Base-by-base conservation (phyloP, 805 yeast species). In the Kodamaea sagamina region DNA sequence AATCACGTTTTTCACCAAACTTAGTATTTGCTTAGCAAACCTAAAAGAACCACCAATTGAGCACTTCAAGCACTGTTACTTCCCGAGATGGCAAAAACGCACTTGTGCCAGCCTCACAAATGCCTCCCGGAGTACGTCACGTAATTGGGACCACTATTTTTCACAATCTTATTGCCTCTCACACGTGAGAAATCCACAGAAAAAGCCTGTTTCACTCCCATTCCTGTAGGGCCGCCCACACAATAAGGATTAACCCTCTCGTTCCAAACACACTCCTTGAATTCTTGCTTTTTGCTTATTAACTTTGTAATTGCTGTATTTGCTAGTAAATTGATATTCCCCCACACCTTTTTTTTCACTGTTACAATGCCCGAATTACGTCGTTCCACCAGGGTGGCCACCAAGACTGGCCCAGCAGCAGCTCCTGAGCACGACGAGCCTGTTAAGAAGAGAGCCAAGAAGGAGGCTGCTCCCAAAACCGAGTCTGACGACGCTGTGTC, bases 311-410 rank as follows among this genome's bases (percentile, higher is more conserved):
- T 21, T 21, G 24, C 24, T 21, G 8, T 21, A 6, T 21, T 6
- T 8, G 8, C 24, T 21, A 8, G 8, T 21, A 21, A 21, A 21
- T 21, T 21, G 24, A 8, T 6, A 21, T 21, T 21, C 24, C 24
- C 24, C 24, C 24, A 21, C 24, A 21, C 24, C 8, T 8, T 21
- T 21, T n/a, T 21, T 21, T 21, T 21, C 24, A 21, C 13, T 24
- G 25, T 12, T 16, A 28, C 35, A 11, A 65, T 65, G 71, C 62
- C 67, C 15, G 67, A 61, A 57, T 61, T 65, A 52, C 69, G 72
- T 50, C 71, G 71, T 52, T 65, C 71, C 32, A 51, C 63, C 22
- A 59, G 71, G 54, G 57, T 51, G 17, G 55, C 63, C 17, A 10
- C 49, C 19, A 48, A 49, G 44, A 31, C 47, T 11, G 37, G 37